Conservation (phyloP, 1,284 basidiomycete genomes). For the Trametes versicolor region DNA sequence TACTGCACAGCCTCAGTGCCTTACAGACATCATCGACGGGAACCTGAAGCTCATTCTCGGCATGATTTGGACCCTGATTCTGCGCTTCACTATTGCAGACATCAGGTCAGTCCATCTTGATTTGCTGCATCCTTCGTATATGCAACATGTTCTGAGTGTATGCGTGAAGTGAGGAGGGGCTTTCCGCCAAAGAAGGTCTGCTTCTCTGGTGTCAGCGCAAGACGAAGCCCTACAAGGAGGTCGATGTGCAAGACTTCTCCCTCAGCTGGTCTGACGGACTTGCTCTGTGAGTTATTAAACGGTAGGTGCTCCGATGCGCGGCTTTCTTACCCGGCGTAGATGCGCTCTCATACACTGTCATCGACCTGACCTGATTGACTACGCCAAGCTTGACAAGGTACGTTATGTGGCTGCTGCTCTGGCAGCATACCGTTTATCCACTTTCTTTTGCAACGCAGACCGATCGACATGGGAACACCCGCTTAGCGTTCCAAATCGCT, state of each 20-base stretch:
- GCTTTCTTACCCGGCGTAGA: conserved; percentile 53
- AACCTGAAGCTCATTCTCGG: conserved; percentile 97
- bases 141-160: conserved; percentile 14
- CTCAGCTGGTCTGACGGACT: conserved; percentile 94
- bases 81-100: conserved; percentile 97
- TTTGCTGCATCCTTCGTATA: not conserved
- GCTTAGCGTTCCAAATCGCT: conserved; percentile 87
- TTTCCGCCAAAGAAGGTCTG: conserved; percentile 96
- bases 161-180: conserved; percentile 87
- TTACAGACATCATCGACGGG: conserved; percentile 94
- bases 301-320: not conserved
- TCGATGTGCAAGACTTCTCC: conserved; percentile 94
- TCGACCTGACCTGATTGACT: conserved; percentile 94
- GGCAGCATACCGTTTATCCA: not conserved
- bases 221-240: conserved; percentile 91
- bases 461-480: conserved; percentile 85
- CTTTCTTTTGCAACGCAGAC: conserved; percentile 49
- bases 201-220: conserved; percentile 98
- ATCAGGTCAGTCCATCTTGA: conserved; percentile 78
- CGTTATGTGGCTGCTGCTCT: conserved; percentile 2
- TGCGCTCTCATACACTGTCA: conserved; percentile 98
- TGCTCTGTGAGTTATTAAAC: conserved; percentile 70
- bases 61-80: conserved; percentile 99
- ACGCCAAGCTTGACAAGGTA: conserved; percentile 84
- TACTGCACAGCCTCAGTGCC: not conserved